These are phyloP conservation scores for Clonostachys rhizophaga DNA, from an alignment of 2,329 filamentous ascomycete species.

Conservation along the genomic window DNA sequence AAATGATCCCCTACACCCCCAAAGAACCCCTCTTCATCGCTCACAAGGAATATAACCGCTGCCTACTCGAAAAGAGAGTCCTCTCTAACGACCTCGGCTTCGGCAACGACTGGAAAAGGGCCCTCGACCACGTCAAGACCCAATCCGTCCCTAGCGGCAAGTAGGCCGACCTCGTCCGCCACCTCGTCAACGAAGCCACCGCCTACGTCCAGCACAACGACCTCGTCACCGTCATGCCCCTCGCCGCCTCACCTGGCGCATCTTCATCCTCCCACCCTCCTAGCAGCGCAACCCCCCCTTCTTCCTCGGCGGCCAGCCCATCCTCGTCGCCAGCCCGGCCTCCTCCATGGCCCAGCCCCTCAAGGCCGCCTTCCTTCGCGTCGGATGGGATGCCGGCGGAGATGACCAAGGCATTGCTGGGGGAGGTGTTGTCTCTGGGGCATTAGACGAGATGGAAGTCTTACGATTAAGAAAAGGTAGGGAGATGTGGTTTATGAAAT, in stretches of 20 bases:
- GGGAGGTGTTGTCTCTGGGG: no score
- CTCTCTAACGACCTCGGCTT: constrained; percentile 43
- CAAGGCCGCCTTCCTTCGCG: constrained; percentile 54
- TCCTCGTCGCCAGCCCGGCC: constrained; percentile 53
- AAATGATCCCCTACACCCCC: constrained; percentile 52
- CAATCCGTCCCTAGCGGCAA: constrained; percentile 46
- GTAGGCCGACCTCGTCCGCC: constrained; percentile 45
- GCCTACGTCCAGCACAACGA: constrained; percentile 46
- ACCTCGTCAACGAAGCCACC: constrained; percentile 45
- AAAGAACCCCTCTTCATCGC: constrained; percentile 49
- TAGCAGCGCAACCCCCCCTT: constrained; percentile 52
- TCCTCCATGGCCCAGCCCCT: constrained; percentile 44
- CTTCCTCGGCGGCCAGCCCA: constrained; percentile 47
- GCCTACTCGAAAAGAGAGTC: constrained; percentile 46
- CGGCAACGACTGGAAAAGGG: constrained; percentile 41
- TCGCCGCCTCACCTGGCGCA: constrained; percentile 47
- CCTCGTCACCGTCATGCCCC: constrained; percentile 47
- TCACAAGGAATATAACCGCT: constrained; percentile 48
- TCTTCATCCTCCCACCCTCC: constrained; percentile 40
- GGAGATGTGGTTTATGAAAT: no score
- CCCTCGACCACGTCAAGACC: constrained; percentile 51
- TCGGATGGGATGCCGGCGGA: no score
- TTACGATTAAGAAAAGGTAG: no score
- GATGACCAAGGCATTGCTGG: background rate
- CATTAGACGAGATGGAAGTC: no score